Evolutionary conservation across 2,329 filamentous ascomycete species (phyloP).

Genomic region (Ceratocystis ficicola): DNA sequence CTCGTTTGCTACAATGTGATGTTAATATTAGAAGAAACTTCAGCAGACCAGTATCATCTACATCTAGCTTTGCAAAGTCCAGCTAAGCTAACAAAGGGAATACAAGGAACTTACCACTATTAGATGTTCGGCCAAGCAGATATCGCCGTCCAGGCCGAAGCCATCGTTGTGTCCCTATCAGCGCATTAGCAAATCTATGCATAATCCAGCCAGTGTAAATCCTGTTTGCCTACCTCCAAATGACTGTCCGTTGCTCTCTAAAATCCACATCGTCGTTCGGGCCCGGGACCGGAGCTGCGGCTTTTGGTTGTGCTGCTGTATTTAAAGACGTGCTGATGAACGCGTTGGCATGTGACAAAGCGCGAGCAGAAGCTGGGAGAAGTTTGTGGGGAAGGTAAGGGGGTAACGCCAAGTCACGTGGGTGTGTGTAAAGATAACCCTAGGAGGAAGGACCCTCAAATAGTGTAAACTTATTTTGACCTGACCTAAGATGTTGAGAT

Average conservation of each 20-base stretch:
- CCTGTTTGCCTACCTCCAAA: not conserved
- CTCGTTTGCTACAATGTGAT: slow-evolving; percentile 41
- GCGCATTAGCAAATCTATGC: not conserved
- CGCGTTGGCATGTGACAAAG: not conserved
- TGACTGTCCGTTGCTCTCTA: slow-evolving; percentile 14
- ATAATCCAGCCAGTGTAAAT: not conserved
- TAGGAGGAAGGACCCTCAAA: not conserved
- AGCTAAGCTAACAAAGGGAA: too few relatives aligned
- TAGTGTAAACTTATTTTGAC: not conserved
- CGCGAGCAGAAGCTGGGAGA: not conserved
- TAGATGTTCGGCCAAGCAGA: slow-evolving; percentile 17
- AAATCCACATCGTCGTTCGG: slow-evolving; percentile 17
- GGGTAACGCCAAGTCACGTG: slow-evolving; percentile 18
- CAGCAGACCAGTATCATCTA: too few relatives aligned
- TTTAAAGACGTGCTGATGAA: not conserved
- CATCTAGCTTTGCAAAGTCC: too few relatives aligned
- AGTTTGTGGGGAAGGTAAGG: not conserved
- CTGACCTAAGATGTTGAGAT: not conserved
- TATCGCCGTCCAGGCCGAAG: slow-evolving; percentile 19
- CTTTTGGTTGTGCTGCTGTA: not conserved
- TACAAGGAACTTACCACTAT: not conserved
- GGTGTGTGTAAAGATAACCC: not conserved
- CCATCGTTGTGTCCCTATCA: slow-evolving; percentile 17
- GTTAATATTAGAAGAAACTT: too few relatives aligned
- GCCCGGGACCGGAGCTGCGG: not conserved